Evolutionary conservation across 108 stramenopile species (phyloP).

Genomic region (Fragilaria radians): DNA sequence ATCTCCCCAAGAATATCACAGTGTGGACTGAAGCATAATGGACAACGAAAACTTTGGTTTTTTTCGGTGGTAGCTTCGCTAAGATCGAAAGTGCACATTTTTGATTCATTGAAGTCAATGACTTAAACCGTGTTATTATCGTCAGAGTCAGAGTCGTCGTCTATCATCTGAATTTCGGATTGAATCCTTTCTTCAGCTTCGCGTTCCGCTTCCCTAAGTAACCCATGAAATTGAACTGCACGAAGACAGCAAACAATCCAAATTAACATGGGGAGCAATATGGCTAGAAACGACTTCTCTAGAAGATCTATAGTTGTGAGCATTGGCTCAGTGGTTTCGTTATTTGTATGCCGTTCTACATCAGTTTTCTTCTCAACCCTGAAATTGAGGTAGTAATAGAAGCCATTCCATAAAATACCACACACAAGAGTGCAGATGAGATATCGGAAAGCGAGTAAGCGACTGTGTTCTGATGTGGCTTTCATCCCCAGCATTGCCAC

Average conservation of each 20-base stretch:
- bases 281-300: slow-evolving; percentile 44
- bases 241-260: slow-evolving; percentile 69
- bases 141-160: slow-evolving; percentile 5
- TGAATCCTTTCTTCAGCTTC: slow-evolving; percentile 59
- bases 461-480: slow-evolving; percentile 66
- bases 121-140: slow-evolving; percentile 4
- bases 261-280: slow-evolving; percentile 55
- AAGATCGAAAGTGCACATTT: too few relatives aligned
- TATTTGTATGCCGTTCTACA: slow-evolving; percentile 9
- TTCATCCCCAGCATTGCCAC: slow-evolving; percentile 55
- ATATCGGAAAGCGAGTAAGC: slow-evolving; percentile 46
- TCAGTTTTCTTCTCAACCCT: slow-evolving; percentile 17
- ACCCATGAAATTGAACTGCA: slow-evolving; percentile 61
- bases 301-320: slow-evolving; percentile 24
- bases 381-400: slow-evolving; percentile 44
- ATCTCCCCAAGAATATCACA: too few relatives aligned
- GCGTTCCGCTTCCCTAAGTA: slow-evolving; percentile 65
- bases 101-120: not conserved
- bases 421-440: slow-evolving; percentile 39
- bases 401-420: slow-evolving; percentile 51
- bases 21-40: too few relatives aligned
- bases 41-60: too few relatives aligned
- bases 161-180: slow-evolving; percentile 16
- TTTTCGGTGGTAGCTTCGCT: too few relatives aligned
- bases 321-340: not conserved